These are phyloP conservation scores for Emergomyces orientalis DNA, from an alignment of 2,329 filamentous ascomycete species.

Conservation along the genomic window DNA sequence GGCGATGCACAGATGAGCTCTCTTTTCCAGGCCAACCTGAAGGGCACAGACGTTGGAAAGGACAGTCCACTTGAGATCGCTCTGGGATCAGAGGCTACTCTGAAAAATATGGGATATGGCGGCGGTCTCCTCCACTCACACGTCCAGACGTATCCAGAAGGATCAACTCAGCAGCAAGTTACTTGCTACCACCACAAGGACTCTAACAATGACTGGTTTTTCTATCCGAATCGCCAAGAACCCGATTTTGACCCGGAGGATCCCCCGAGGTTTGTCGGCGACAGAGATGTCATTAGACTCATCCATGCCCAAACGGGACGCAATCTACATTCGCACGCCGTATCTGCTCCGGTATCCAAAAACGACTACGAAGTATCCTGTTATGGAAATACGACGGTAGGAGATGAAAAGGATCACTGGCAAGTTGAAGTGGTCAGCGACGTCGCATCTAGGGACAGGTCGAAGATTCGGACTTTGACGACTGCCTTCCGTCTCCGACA, in stretches of 20 bases:
- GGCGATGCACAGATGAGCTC: constrained; percentile 99
- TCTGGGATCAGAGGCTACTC: constrained; percentile 74
- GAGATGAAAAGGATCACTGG: constrained; percentile 98
- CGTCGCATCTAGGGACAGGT: constrained; percentile 75
- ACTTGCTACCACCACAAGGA: constrained; percentile 99
- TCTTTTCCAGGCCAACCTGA: constrained; percentile 93
- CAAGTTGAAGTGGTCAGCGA: constrained; percentile 84
- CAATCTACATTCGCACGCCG: constrained; percentile 90
- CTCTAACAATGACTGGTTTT: constrained; percentile 99
- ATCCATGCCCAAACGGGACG: constrained; percentile 93
- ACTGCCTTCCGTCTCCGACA: constrained; percentile 87
- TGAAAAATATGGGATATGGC: constrained; percentile 99
- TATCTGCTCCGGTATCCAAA: constrained; percentile 83
- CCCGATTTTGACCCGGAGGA: constrained; percentile 61
- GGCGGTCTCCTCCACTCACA: constrained; percentile 94
- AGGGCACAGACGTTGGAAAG: constrained; percentile 85
- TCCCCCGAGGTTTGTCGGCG: constrained; percentile 64
- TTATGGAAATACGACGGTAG: constrained; percentile 91
- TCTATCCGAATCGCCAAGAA: constrained; percentile 83
- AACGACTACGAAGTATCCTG: constrained; percentile 84
- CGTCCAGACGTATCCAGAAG: constrained; percentile 90
- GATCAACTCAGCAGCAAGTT: constrained; percentile 87
- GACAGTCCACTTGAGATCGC: constrained; percentile 91
- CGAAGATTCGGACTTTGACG: constrained; percentile 79
- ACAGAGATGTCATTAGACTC: constrained; percentile 71